A percentile compares a stretch with the other conserved stretches of the same genome.
phyloP scores from a whole-genome alignment of 2,329 filamentous ascomycete species.

The Tolypocladium ovalisporum region DNA sequence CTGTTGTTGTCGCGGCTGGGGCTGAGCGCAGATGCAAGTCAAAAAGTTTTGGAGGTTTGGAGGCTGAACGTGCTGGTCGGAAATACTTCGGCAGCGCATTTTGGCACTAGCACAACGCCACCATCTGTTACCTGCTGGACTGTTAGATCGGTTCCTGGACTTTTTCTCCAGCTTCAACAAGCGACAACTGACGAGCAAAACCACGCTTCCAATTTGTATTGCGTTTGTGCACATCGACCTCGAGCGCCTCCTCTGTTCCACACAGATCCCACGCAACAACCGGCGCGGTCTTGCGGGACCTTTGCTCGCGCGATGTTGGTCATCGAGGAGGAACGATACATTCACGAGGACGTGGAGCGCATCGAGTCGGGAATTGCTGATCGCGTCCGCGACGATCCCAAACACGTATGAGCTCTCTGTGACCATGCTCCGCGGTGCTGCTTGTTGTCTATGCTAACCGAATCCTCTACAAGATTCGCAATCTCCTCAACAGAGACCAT shows the following conservation, averaged over 20 bases:
- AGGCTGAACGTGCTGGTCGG: constrained; percentile 11
- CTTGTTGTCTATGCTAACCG: no score
- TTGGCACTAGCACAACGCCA: background rate
- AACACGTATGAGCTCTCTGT: constrained; percentile 51
- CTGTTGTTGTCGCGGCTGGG: background rate
- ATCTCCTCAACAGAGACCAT: constrained; percentile 82
- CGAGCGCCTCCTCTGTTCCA: background rate
- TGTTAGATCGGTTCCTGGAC: background rate
- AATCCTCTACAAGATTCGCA: constrained; percentile 57
- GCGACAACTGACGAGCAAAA: background rate
- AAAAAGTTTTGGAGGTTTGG: constrained; percentile 18
- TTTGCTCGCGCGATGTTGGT: constrained; percentile 52
- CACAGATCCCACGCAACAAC: background rate
- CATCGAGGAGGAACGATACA: constrained; percentile 83
- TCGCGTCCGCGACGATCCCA: constrained; percentile 78
- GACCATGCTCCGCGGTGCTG: background rate
- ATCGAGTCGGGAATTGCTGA: constrained; percentile 90
- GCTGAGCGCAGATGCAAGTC: background rate
- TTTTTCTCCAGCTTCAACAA: background rate
- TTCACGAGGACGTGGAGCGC: constrained; percentile 94
- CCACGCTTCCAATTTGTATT: background rate
- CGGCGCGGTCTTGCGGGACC: background rate
- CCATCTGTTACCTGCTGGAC: background rate
- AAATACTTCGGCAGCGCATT: constrained; percentile 16
- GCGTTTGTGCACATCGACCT: background rate